Evolutionary conservation across 768 basidiomycete genomes (phyloP), one percentile per base, ranked within the genome.

Genomic region (Auriscalpium orientale): DNA sequence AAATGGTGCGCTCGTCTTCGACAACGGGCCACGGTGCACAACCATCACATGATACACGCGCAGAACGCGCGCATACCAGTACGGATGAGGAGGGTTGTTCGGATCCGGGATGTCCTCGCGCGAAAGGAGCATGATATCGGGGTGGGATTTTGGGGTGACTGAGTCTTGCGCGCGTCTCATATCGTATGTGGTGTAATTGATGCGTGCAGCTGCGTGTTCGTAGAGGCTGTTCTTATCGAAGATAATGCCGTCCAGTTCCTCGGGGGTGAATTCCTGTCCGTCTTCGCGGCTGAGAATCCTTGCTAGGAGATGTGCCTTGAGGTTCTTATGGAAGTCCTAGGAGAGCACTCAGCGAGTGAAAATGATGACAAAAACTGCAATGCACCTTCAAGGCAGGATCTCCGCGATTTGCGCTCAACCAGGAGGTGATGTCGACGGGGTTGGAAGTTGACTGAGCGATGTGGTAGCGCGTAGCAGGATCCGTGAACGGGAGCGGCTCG

Each of bases 31-130:
- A 37, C 28, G 28, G 7, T 64, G 61, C n/a, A 53, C 38, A 7
- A 72, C 65, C 22, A 66, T 51, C 2, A 59, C 61, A 51, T 70
- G 70, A 52, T 64, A 73, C 0, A 72, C 62, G 0, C 62, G 52
- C 1, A 72, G 38, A 2, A 75, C 64, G 0, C 54, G 57, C 0
- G 67, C 68, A 59, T 72, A 75, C 64, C 64, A 65, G 53, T 63
- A 75, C 1, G 65, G 68, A 33, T 51, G 51, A 1, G 16, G 35
- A 0, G 22, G 16, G 28, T 28, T 28, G 1, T 5, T 7, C 5
- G 28, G 28, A 28, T 28, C 28, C 4, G 9, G 9, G 11, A 18
- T 11, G 22, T 33, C 38, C 7, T 38, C 49, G 9, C 48, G 38
- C 8, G 61, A 58, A 1, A 63, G 57, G 0, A 59, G 12, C 66